These are phyloP conservation scores for Echinosophora koreensis DNA, from an alignment of 306 rosid genomes.

Conservation along the genomic window DNA sequence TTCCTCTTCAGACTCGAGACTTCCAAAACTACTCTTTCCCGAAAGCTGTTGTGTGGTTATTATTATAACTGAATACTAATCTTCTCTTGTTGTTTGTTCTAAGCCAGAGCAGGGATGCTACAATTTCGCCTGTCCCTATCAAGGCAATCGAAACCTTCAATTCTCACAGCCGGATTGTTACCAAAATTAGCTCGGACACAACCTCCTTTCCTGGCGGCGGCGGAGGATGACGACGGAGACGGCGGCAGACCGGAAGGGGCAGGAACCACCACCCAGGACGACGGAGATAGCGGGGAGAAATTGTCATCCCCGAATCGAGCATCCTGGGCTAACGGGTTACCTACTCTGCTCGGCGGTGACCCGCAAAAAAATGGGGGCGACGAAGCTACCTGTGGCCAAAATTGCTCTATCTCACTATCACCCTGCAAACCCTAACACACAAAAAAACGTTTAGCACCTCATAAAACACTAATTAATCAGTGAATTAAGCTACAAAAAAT, in stretches of 20 bases:
- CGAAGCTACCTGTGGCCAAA: slow-evolving; percentile 64
- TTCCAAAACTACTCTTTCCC: slow-evolving; percentile 60
- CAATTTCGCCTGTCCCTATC: slow-evolving; percentile 86
- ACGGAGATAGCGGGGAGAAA: slow-evolving; percentile 52
- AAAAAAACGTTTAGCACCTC: background rate
- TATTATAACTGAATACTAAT: slow-evolving; percentile 46
- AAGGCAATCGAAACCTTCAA: slow-evolving; percentile 95
- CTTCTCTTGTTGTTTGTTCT: slow-evolving; percentile 33
- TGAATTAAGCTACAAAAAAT: background rate
- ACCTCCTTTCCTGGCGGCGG: slow-evolving; percentile 79
- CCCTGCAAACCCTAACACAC: slow-evolving; percentile 51
- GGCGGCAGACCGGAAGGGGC: slow-evolving; percentile 52
- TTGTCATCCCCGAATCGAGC: slow-evolving; percentile 88
- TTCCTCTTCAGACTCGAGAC: slow-evolving; percentile 38
- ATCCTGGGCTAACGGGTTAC: slow-evolving; percentile 91
- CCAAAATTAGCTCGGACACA: slow-evolving; percentile 76
- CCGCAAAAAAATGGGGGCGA: slow-evolving; percentile 93
- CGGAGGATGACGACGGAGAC: slow-evolving; percentile 64
- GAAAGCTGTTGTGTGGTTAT: background rate
- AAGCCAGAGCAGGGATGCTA: slow-evolving; percentile 91
- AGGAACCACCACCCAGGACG: slow-evolving; percentile 53
- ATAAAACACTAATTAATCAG: background rate
- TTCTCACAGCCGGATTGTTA: slow-evolving; percentile 78
- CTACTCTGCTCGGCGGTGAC: slow-evolving; percentile 98
- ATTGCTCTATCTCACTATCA: slow-evolving; percentile 69